phyloP scores from a whole-genome alignment of 2,329 filamentous ascomycete species.

The Teratosphaeriaceae sp. region DNA sequence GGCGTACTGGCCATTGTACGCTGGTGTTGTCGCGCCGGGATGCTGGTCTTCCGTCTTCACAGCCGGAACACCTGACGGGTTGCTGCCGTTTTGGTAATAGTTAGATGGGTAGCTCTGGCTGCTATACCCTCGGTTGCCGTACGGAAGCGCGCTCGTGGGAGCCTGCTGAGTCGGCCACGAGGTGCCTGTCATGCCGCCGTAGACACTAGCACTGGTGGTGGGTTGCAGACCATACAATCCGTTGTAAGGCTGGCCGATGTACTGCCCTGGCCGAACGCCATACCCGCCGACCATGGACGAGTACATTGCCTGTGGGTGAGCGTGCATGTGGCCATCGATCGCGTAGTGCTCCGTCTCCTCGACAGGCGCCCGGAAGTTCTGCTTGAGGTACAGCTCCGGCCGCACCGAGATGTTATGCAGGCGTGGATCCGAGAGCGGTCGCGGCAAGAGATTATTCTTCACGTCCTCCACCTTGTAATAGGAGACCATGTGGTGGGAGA shows the following conservation, averaged over 20 bases:
- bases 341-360: slow-evolving; percentile 33
- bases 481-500: slow-evolving; percentile 78
- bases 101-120: slow-evolving; percentile 20
- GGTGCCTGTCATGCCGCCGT: slow-evolving; percentile 21
- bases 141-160: slow-evolving; percentile 16
- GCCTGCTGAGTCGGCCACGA: slow-evolving; percentile 21
- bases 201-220: slow-evolving; percentile 20
- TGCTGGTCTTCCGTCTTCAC: slow-evolving; percentile 23
- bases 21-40: slow-evolving; percentile 16
- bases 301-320: slow-evolving; percentile 30
- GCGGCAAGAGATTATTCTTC: slow-evolving; percentile 51
- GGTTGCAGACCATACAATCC: slow-evolving; percentile 23
- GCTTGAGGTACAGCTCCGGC: slow-evolving; percentile 32
- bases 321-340: slow-evolving; percentile 28
- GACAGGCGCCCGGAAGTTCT: slow-evolving; percentile 34
- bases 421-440: slow-evolving; percentile 51
- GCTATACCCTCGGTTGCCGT: slow-evolving; percentile 20
- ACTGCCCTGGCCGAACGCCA: slow-evolving; percentile 25
- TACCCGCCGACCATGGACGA: slow-evolving; percentile 23
- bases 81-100: slow-evolving; percentile 20
- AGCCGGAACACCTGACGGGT: slow-evolving; percentile 16
- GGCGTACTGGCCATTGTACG: slow-evolving; percentile 23
- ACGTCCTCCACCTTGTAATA: slow-evolving; percentile 84
- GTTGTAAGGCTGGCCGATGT: slow-evolving; percentile 24
- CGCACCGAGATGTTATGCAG: slow-evolving; percentile 28